Evolutionary conservation across 2,329 filamentous ascomycete genomes (phyloP).

Genomic region (Orbilia oligospora): DNA sequence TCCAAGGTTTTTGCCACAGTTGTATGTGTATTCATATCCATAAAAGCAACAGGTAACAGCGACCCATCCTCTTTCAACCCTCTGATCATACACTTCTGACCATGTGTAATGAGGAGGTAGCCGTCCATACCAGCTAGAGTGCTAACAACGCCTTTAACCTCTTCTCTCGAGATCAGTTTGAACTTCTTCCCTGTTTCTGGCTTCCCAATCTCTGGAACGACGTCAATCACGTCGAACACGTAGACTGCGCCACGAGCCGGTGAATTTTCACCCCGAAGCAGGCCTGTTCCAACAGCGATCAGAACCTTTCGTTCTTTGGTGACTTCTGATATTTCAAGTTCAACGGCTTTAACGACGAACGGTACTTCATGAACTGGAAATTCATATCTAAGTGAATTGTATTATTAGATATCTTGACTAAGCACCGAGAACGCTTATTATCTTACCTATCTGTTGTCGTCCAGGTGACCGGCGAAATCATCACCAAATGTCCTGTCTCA

Average conservation of each 20-base stretch:
- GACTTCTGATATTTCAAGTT: constrained; percentile 89
- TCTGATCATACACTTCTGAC: constrained; percentile 96
- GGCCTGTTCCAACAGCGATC: constrained; percentile 85
- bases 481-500: constrained; percentile 80
- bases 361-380: constrained; percentile 63
- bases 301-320: constrained; percentile 88
- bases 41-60: constrained; percentile 92
- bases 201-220: constrained; percentile 87
- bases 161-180: constrained; percentile 88
- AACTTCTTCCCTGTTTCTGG: constrained; percentile 89
- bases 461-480: constrained; percentile 84
- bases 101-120: constrained; percentile 89
- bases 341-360: constrained; percentile 78
- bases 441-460: constrained; percentile 76
- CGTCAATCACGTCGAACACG: constrained; percentile 90
- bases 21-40: constrained; percentile 97
- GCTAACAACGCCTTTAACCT: constrained; percentile 92
- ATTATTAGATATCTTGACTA: neutral
- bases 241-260: constrained; percentile 87
- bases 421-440: neutral
- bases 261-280: constrained; percentile 90
- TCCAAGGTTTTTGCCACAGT: constrained; percentile 86
- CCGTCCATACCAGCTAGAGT: constrained; percentile 88
- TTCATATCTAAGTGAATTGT: constrained; percentile 51
- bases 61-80: constrained; percentile 96